Evolutionary conservation across 1,284 basidiomycete species (phyloP).

Genomic region (Ganoderma leucocontextum): DNA sequence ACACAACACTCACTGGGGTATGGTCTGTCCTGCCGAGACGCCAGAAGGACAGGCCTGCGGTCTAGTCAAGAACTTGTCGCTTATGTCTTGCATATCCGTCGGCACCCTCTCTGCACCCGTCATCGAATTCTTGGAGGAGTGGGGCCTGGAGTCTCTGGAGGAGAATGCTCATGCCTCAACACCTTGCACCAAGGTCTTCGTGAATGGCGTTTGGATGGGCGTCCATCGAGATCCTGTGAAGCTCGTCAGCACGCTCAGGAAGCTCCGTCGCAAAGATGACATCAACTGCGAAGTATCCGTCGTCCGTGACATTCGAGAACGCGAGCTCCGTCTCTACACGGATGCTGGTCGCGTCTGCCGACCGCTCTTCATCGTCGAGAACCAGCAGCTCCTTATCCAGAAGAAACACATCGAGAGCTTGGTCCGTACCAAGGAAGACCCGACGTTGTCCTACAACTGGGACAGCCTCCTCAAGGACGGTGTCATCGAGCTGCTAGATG

Average conservation of each 20-base stretch:
- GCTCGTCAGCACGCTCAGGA: constrained; percentile 92
- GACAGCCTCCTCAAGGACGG: constrained; percentile 87
- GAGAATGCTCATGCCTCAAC: constrained; percentile 88
- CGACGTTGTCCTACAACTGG: constrained; percentile 74
- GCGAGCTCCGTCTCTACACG: constrained; percentile 94
- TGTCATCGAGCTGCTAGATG: constrained; percentile 94
- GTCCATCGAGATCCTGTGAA: constrained; percentile 96
- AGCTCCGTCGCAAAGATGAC: constrained; percentile 93
- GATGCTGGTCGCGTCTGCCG: constrained; percentile 97
- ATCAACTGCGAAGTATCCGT: constrained; percentile 97
- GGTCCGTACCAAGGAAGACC: constrained; percentile 50
- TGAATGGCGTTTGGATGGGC: constrained; percentile 99
- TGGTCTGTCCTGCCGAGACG: constrained; percentile 99
- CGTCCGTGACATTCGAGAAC: constrained; percentile 96
- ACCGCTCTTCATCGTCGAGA: constrained; percentile 96
- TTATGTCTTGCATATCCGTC: constrained; percentile 98
- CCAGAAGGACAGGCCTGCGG: constrained; percentile 99
- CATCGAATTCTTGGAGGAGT: constrained; percentile 98
- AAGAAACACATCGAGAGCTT: constrained; percentile 89
- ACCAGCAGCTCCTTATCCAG: constrained; percentile 84
- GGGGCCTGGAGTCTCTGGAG: constrained; percentile 93
- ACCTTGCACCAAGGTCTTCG: constrained; percentile 95
- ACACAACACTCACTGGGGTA: constrained; percentile 99
- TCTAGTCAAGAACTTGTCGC: constrained; percentile 97
- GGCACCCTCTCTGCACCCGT: constrained; percentile 96